Conservation (phyloP, 2,329 filamentous ascomycete species). For the Colletotrichum sp. region DNA sequence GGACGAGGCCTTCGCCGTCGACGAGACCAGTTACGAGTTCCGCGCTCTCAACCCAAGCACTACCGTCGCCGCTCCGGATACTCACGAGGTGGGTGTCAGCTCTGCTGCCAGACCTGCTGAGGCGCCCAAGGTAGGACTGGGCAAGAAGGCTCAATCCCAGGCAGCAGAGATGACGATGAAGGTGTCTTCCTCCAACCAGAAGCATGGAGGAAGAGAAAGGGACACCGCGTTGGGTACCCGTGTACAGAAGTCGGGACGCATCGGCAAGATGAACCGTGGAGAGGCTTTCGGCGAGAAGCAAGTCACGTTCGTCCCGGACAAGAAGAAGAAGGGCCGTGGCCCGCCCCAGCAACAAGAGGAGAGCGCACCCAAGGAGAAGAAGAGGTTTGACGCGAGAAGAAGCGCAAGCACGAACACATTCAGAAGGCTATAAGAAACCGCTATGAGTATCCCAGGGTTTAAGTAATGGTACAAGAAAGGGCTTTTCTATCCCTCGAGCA, state of each 20-base stretch:
- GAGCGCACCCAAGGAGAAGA: constrained; percentile 33
- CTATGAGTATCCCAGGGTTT: constrained; percentile 25
- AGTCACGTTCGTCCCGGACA: constrained; percentile 75
- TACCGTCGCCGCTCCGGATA: constrained; percentile 21
- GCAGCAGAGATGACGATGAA: constrained; percentile 61
- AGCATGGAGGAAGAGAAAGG: constrained; percentile 55
- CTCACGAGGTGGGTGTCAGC: constrained; percentile 18
- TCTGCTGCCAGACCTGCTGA: constrained; percentile 1
- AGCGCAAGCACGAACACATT: constrained; percentile 81
- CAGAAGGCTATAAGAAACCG: constrained; percentile 59
- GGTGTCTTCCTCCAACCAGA: constrained; percentile 72
- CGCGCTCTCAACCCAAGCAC: constrained; percentile 89
- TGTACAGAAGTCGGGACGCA: constrained; percentile 53
- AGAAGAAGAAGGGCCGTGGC: constrained; percentile 49
- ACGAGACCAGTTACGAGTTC: constrained; percentile 89
- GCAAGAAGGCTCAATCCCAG: constrained; percentile 2
- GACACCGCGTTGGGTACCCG: constrained; percentile 64
- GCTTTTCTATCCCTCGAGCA: constrained; percentile 2
- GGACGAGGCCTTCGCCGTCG: constrained; percentile 90
- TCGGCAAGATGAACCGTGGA: constrained; percentile 47
- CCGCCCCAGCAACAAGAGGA: constrained; percentile 25
- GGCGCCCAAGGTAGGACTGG: constrained; percentile 9
- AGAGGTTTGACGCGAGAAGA: constrained; percentile 55
- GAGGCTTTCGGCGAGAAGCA: constrained; percentile 68
- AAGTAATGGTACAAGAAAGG: constrained; percentile 16